Evolutionary conservation across 176 grass and related monocot genomes (phyloP).

Genomic region (Dendrocalamus sinicus): DNA sequence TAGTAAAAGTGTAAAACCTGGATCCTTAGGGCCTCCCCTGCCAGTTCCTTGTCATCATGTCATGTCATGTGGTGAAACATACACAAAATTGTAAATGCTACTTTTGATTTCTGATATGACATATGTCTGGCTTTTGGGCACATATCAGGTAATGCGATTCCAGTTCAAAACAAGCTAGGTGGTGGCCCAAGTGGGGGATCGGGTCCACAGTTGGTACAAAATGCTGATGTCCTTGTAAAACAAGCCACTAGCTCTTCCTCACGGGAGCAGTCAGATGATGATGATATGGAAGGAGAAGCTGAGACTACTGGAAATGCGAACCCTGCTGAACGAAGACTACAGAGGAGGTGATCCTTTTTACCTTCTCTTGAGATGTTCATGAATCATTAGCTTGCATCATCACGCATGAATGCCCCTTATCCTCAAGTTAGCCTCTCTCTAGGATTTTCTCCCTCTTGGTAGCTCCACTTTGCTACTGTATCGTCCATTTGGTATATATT

Average conservation of each 20-base stretch:
- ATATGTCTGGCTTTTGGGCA: constrained; percentile 29
- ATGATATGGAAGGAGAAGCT: constrained; percentile 84
- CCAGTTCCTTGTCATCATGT: constrained; percentile 12
- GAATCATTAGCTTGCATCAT: not conserved
- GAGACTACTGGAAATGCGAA: constrained; percentile 71
- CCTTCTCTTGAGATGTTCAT: not conserved
- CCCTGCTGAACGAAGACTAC: constrained; percentile 62
- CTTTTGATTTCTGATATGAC: constrained; percentile 27
- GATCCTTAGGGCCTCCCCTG: not conserved
- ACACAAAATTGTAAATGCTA: not conserved
- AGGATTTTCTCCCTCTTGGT: not conserved
- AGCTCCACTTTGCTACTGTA: not conserved
- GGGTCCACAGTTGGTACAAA: constrained; percentile 57
- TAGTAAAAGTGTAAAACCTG: not conserved
- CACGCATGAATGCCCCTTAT: not conserved
- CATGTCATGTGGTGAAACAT: constrained; percentile 27
- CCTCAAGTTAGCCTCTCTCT: not conserved
- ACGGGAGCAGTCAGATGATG: constrained; percentile 78
- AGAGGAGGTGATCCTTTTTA: constrained; percentile 65
- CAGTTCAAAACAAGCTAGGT: constrained; percentile 62
- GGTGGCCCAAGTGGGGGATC: constrained; percentile 37
- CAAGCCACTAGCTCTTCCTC: constrained; percentile 76
- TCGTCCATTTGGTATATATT: not conserved
- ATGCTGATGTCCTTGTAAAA: constrained; percentile 62
- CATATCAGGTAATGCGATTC: constrained; percentile 46